A percentile compares a stretch with the other conserved stretches of the same genome.
Conservation (phyloP, 306 rosid species). For the Fragaria nilgerrensis region DNA sequence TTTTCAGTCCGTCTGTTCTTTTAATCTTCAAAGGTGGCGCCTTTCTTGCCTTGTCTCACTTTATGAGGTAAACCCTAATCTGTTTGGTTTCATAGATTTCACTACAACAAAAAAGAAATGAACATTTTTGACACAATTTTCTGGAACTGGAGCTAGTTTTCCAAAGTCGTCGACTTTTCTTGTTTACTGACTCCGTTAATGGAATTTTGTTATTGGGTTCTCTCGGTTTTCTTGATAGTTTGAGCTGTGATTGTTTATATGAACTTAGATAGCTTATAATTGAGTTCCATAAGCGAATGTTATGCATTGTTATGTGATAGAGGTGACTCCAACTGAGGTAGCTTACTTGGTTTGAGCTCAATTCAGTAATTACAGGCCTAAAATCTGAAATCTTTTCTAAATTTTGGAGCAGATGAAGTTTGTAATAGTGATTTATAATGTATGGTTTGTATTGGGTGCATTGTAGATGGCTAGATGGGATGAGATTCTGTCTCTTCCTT, state of each 20-base stretch:
- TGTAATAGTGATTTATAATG: background rate
- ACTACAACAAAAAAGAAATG: no score
- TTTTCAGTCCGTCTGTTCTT: no score
- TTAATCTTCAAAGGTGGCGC: no score
- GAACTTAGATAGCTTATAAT: background rate
- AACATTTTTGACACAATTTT: no score
- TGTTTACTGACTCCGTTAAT: background rate
- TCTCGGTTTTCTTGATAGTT: background rate
- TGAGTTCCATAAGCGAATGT: background rate
- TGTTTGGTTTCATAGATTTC: no score
- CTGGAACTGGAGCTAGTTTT: no score
- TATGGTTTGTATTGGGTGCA: conserved; percentile 7
- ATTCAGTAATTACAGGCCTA: background rate
- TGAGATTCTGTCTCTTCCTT: conserved; percentile 81
- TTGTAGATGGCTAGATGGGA: conserved; percentile 88
- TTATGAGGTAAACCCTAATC: no score
- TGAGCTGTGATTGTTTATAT: background rate
- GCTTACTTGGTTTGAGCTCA: background rate
- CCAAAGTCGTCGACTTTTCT: no score
- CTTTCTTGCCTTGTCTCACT: no score
- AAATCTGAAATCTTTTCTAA: background rate
- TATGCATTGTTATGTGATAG: fast-evolving
- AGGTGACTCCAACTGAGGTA: no score
- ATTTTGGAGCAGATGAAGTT: background rate
- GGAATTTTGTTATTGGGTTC: no score